Evolutionary conservation across 352 stramenopile genomes (phyloP), one percentile per base, ranked within the genome.

Genomic region (Phytophthora pluvialis): DNA sequence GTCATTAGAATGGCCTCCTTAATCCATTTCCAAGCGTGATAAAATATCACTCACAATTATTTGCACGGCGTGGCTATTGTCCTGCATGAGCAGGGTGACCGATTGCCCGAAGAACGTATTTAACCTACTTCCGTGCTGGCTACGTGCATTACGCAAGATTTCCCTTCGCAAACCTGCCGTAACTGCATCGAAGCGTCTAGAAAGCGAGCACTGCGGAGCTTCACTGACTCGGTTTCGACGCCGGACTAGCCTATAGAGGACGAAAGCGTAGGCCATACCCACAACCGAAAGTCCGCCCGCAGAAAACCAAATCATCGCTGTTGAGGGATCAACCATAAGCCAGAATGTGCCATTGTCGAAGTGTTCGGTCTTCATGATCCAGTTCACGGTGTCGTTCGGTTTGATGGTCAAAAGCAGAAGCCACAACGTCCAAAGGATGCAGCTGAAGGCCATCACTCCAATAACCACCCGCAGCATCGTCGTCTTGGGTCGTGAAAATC

Each of bases 321-420:
- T 21, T 2, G 38, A 40, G 29, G 45, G 52, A 12, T 73, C 52
- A 0, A 64, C 43, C 6, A 73, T 44, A 1, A 67, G 49, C 70
- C 64, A 78, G 29, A 78, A 78, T 5, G 49, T 51, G 0, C 70
- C 70, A 15, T 60, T 40, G n/a, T 78, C 70, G 18, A 75, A 67
- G 16, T 32, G 7, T 33, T 60, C 13, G 0, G 65, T 72, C 11
- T 62, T 46, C 66, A 75, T 75, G 48, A 75, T 35, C 32, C 38
- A 26, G 42, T 76, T 77, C 1, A 67, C 56, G 2, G 51, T 67
- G 1, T 54, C 43, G 6, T 67, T 74, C 0, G 72, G 72, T 1
- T 35, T n/a, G 9, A 68, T 36, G 4, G 58, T 73, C 28, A 79
- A 50, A 2, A 57, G 36, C 0, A 72, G 35, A 2, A 77, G 43